A percentile compares a stretch with the other conserved stretches of the same genome.
phyloP scores from a whole-genome alignment of 1,284 basidiomycete species.

The Somion occarium region DNA sequence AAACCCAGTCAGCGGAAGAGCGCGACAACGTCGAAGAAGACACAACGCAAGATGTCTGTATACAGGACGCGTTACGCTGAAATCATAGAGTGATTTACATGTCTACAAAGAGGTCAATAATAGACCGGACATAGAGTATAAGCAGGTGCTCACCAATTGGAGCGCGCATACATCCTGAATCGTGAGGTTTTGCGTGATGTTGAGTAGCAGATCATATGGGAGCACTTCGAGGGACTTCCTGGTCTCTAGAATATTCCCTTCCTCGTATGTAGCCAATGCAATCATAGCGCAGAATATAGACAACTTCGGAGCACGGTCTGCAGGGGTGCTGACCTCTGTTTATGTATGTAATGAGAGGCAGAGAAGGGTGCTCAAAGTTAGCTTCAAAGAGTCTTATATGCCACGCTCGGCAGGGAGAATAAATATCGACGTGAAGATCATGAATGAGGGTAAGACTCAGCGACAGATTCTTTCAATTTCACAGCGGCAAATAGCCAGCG shows the following conservation, averaged over 20 bases:
- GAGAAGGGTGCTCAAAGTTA: no score
- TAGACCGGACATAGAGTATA: neutral
- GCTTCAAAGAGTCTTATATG: no score
- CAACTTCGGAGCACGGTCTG: no score
- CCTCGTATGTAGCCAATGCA: neutral
- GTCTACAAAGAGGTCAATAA: constrained; percentile 35
- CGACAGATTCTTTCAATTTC: no score
- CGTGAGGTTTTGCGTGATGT: constrained; percentile 56
- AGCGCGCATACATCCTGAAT: constrained; percentile 52
- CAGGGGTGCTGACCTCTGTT: no score
- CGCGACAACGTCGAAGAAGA: constrained; percentile 57
- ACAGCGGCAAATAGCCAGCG: no score
- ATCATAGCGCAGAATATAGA: no score
- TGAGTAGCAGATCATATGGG: constrained; percentile 66
- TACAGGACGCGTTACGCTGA: constrained; percentile 57
- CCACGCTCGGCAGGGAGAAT: no score
- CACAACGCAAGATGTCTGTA: constrained; percentile 58
- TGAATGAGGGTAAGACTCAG: no score
- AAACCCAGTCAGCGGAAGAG: constrained; percentile 64
- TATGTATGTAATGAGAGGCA: no score
- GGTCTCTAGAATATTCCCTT: constrained; percentile 11
- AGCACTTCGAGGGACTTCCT: constrained; percentile 38
- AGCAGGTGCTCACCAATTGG: constrained; percentile 45
- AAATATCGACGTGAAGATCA: no score
- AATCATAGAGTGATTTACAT: constrained; percentile 53